Conservation (phyloP, 306 rosid species). For the Quercus parvula region DNA sequence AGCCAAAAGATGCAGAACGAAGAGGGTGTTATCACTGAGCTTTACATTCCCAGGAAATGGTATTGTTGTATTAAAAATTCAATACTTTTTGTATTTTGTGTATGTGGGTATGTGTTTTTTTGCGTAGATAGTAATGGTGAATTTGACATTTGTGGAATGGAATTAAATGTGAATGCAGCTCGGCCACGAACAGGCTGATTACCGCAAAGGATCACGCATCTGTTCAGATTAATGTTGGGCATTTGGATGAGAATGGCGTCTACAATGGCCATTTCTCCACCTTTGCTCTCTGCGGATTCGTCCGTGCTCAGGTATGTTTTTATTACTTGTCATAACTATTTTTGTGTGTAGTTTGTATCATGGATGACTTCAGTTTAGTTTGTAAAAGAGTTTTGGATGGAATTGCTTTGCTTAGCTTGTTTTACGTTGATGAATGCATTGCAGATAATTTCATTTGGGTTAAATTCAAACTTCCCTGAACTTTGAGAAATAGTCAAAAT, state of each 20-base stretch:
- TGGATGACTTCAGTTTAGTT: background rate
- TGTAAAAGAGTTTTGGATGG: background rate
- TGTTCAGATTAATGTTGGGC: slow-evolving; percentile 73
- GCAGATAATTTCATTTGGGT: no score
- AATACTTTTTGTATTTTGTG: no score
- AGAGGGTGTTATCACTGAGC: slow-evolving; percentile 45
- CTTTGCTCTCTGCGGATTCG: slow-evolving; percentile 68
- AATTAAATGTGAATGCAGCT: slow-evolving; percentile 29
- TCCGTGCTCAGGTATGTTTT: slow-evolving; percentile 71
- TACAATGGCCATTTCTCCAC: slow-evolving; percentile 70
- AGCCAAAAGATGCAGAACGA: slow-evolving; percentile 45
- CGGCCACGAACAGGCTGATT: slow-evolving; percentile 77
- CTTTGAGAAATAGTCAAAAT: no score
- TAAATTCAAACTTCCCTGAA: no score
- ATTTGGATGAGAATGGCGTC: slow-evolving; percentile 66
- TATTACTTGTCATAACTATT: background rate
- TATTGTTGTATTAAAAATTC: no score
- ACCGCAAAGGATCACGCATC: slow-evolving; percentile 82
- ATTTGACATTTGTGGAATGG: background rate
- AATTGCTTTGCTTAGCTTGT: no score
- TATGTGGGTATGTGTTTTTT: no score
- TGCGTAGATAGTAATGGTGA: background rate
- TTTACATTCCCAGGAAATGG: slow-evolving; percentile 54
- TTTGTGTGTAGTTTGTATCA: background rate
- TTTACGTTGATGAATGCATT: no score